phyloP scores from a whole-genome alignment of 441 rosid genomes.

The Mallotus japonicus region DNA sequence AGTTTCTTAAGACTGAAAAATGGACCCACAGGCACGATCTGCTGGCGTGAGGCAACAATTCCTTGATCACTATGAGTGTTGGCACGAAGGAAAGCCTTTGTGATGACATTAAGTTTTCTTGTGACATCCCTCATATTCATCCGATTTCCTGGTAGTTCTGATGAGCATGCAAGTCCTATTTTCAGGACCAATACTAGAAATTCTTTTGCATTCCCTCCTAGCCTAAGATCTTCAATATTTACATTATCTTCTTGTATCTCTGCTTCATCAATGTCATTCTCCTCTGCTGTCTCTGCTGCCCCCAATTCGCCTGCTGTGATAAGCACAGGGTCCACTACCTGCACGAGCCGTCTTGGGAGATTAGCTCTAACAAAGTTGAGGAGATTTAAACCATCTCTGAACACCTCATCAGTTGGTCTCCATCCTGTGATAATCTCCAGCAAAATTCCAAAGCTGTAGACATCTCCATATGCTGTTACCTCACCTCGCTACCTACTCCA shows the following conservation, averaged over 20 bases:
- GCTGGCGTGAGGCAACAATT: background rate
- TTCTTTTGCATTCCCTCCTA: background rate
- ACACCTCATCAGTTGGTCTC: conserved; percentile 14
- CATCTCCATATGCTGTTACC: conserved; percentile 10
- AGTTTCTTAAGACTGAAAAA: too few relatives aligned
- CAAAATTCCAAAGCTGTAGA: conserved; percentile 14
- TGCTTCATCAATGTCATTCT: background rate
- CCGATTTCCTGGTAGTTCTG: background rate
- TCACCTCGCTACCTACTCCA: conserved; percentile 4
- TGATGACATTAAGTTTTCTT: background rate
- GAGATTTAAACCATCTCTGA: background rate
- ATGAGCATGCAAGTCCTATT: background rate
- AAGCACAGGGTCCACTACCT: conserved; percentile 4
- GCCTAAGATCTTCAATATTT: background rate
- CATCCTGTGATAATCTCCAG: conserved; percentile 18
- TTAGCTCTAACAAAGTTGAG: background rate
- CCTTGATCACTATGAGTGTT: background rate
- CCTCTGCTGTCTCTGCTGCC: background rate
- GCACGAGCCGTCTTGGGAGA: background rate
- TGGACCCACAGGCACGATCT: too few relatives aligned
- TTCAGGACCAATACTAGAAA: background rate
- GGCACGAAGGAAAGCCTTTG: background rate
- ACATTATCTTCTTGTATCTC: background rate
- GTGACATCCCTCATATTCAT: conserved; percentile 1
- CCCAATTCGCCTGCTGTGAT: background rate